phyloP scores from a whole-genome alignment of 306 rosid species.

The Vigna reflexopilosa region DNA sequence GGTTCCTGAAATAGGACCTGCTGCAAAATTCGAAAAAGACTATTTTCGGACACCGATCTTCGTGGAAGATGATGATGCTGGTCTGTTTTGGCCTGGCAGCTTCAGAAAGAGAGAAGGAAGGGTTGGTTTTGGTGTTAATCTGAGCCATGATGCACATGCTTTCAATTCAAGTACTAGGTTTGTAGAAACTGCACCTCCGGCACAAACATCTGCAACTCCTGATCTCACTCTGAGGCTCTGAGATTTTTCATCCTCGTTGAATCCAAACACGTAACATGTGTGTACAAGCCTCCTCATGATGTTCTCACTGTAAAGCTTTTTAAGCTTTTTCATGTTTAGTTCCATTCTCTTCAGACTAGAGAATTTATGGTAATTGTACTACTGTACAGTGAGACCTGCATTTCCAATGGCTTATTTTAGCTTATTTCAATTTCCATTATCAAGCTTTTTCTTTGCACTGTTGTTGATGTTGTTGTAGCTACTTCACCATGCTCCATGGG shows the following conservation, averaged over 20 bases:
- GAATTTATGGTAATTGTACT: constrained; percentile 47
- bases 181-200: constrained; percentile 44
- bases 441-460: constrained; percentile 18
- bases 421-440: constrained; percentile 32
- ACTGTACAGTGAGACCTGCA: constrained; percentile 67
- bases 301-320: constrained; percentile 72
- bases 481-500: constrained; percentile 19
- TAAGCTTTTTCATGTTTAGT: constrained; percentile 39
- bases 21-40: constrained; percentile 65
- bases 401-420: constrained; percentile 46
- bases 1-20: constrained; percentile 54
- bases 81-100: constrained; percentile 87
- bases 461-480: constrained; percentile 10
- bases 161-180: constrained; percentile 47
- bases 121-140: constrained; percentile 34
- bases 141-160: constrained; percentile 35
- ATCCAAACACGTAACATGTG: constrained; percentile 42
- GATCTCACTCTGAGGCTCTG: constrained; percentile 87
- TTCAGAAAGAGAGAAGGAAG: constrained; percentile 67
- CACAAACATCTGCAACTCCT: constrained; percentile 59
- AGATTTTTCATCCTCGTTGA: constrained; percentile 33
- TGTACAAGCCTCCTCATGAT: constrained; percentile 52
- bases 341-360: constrained; percentile 17
- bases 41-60: constrained; percentile 57
- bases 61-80: constrained; percentile 66